Base-by-base conservation (phyloP, 768 basidiomycete genomes). In the Podaxis pistillaris region DNA sequence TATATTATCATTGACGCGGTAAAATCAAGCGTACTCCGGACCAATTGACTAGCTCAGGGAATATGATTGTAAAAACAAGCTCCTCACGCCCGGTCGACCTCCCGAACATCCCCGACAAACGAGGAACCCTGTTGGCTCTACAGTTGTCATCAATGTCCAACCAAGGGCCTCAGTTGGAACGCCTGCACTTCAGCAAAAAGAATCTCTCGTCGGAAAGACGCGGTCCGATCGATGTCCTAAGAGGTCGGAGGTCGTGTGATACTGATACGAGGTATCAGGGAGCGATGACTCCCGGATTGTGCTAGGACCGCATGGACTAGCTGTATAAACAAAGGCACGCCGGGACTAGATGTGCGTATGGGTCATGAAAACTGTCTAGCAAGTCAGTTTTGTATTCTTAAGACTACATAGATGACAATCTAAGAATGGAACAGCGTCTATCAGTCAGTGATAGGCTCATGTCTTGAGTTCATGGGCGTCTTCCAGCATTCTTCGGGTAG, bases 341-440 rank as follows among this genome's bases (percentile, higher is more conserved):
- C n/a, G 5, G 19, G n/a, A 7, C n/a, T 22, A 46, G 44, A 19
- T 46, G 44, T 19, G 17, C 17, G n/a, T 7, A 19, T 8, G 13
- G 22, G n/a, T 56, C 22, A 13, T 56, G 36, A 11, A 56, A 38
- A 13, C 37, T 24, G 54, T 33, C 33, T 33, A 33, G 33, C 33
- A 9, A 33, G 33, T 33, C 33, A 17, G 49, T 24, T 33, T 33
- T 22, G 37, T 24, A 41, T 37, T n/a, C n/a, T 46, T 30, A 33
- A 54, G n/a, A 17, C 36, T 36, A 37, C 46, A 15, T 1, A 0
- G 15, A 40, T 37, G 5, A 7, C 11, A 30, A 13, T 22, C 54
- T 40, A 56, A 56, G 54, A 38, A 56, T 56, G 53, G 30, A 55
- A 56, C 37, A 4, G 54, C 24, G 54, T 56, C 38, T 56, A 56